These are phyloP conservation scores for Scheffersomyces cryptocercus DNA, from an alignment of 1,139 yeast species.

Conservation along the genomic window DNA sequence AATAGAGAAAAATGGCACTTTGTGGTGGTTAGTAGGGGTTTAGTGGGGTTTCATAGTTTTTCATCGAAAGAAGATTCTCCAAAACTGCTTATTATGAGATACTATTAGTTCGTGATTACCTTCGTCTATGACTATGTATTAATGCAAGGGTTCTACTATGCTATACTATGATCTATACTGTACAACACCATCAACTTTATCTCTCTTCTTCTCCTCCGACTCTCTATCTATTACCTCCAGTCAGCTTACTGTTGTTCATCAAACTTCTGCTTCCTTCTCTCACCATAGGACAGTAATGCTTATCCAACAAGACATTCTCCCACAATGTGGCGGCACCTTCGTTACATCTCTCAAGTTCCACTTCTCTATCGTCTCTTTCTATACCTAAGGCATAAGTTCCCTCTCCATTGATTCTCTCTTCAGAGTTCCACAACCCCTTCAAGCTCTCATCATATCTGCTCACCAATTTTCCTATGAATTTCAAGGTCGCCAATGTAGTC, in stretches of 20 bases:
- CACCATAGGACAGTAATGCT: constrained; percentile 83
- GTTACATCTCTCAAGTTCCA: constrained; percentile 73
- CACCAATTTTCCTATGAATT: constrained; percentile 74
- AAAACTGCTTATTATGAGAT: no score
- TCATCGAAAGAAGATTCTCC: no score
- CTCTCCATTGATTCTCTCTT: constrained; percentile 68
- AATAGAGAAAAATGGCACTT: no score
- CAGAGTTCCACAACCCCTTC: constrained; percentile 79
- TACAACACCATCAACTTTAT: no score
- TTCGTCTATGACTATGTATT: no score
- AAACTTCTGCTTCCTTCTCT: constrained; percentile 50
- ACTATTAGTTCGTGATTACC: no score
- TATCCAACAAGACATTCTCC: constrained; percentile 77
- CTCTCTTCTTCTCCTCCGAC: no score
- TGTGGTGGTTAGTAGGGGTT: no score
- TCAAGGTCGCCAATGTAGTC: constrained; percentile 73
- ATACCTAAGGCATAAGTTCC: constrained; percentile 73
- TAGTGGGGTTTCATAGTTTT: no score
- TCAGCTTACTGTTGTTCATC: constrained; percentile 39
- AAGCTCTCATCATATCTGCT: constrained; percentile 66
- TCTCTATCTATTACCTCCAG: not conserved
- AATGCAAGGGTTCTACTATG: no score
- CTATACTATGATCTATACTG: not conserved
- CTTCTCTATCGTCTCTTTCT: constrained; percentile 51
- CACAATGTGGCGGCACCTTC: constrained; percentile 88